A percentile compares a stretch with the other conserved stretches of the same genome.
phyloP scores from a whole-genome alignment of 2,329 filamentous ascomycete species.

The Penicillium carneum region DNA sequence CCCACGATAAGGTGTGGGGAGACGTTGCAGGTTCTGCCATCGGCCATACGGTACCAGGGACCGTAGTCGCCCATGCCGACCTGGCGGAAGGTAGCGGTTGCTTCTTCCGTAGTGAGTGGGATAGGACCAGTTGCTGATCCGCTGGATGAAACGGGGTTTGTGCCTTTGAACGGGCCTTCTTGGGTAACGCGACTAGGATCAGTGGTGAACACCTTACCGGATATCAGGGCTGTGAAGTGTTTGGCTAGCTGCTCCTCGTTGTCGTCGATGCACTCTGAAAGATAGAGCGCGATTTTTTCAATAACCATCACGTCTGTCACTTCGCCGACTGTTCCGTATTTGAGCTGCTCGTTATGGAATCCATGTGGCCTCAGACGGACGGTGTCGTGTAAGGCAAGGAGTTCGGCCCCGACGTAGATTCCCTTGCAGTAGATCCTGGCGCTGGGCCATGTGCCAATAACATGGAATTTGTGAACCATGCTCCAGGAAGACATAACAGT shows the following conservation, averaged over 20 bases:
- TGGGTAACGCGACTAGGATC: conserved; percentile 33
- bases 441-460: conserved; percentile 63
- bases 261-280: conserved; percentile 58
- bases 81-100: conserved; percentile 47
- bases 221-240: conserved; percentile 56
- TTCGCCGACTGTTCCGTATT: conserved; percentile 20
- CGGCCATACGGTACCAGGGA: conserved; percentile 60
- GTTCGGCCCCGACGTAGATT: conserved; percentile 64
- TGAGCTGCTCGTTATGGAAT: conserved; percentile 26
- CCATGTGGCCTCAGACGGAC: conserved; percentile 58
- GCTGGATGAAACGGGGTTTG: background rate
- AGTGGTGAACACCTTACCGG: conserved; percentile 58
- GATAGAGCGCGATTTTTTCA: conserved; percentile 60
- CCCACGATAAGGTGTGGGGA: conserved; percentile 62
- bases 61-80: conserved; percentile 57
- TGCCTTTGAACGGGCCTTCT: conserved; percentile 26
- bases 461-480: conserved; percentile 60
- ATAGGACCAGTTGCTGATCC: conserved; percentile 16
- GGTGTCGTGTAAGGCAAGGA: conserved; percentile 62
- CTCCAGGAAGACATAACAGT: conserved; percentile 62
- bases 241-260: conserved; percentile 57
- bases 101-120: conserved; percentile 43
- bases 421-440: conserved; percentile 62
- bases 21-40: conserved; percentile 53
- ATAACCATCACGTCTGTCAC: conserved; percentile 63